These are phyloP conservation scores for Guadua angustifolia DNA, from an alignment of 176 grass and related monocot genomes.

Conservation along the genomic window DNA sequence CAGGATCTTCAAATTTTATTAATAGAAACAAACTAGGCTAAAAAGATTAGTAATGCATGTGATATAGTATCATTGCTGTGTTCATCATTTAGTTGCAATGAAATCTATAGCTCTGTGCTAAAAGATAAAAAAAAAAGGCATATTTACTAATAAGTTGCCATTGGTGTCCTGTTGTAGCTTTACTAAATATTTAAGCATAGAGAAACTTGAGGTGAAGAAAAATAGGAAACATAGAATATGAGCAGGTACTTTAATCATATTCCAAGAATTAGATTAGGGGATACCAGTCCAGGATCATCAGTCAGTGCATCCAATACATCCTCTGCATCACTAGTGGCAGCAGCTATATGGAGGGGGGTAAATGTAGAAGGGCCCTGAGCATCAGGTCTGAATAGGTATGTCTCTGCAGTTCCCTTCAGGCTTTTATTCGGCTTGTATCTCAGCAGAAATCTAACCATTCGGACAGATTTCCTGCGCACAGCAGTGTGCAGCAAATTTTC, in stretches of 20 bases:
- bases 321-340: slow-evolving; percentile 66
- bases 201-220: slow-evolving; percentile 16
- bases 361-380: slow-evolving; percentile 62
- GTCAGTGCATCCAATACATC: slow-evolving; percentile 84
- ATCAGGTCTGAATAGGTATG: slow-evolving; percentile 87
- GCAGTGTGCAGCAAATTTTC: slow-evolving; percentile 80
- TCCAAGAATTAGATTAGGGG: slow-evolving; percentile 36
- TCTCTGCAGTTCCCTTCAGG: slow-evolving; percentile 43
- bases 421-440: slow-evolving; percentile 55
- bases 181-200: background rate
- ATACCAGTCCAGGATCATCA: slow-evolving; percentile 85
- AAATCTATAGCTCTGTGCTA: background rate
- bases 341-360: slow-evolving; percentile 92
- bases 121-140: slow-evolving; percentile 20
- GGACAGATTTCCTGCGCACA: slow-evolving; percentile 65
- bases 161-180: background rate
- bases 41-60: slow-evolving; percentile 3
- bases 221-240: slow-evolving; percentile 1
- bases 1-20: slow-evolving; percentile 21
- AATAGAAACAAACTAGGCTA: slow-evolving; percentile 13
- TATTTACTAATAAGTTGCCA: slow-evolving; percentile 10
- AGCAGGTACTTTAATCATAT: slow-evolving; percentile 28
- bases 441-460: slow-evolving; percentile 76
- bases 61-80: background rate
- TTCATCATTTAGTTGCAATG: background rate